Conservation (phyloP, 2,329 filamentous ascomycete species). For the Chaetomiaceae sp. region DNA sequence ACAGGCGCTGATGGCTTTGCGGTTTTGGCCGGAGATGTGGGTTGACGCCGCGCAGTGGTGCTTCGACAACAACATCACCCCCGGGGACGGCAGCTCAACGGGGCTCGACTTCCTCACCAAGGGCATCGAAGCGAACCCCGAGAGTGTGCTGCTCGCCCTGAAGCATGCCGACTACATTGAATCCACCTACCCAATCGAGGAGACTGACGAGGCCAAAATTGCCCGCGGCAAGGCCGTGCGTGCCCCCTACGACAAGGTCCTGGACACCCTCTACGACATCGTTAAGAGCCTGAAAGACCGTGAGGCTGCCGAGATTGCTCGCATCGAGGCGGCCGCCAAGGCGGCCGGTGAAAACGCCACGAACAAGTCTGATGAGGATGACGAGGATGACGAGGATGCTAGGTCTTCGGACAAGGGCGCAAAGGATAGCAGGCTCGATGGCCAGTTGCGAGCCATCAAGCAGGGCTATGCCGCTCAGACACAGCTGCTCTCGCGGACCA, state of each 20-base stretch:
- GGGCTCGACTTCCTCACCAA: conserved; percentile 76
- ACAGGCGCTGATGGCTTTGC: conserved; percentile 85
- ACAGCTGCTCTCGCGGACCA: conserved; percentile 72
- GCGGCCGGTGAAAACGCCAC: conserved; percentile 22
- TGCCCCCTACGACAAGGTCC: conserved; percentile 75
- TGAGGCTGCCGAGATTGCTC: conserved; percentile 54
- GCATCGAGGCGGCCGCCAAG: conserved; percentile 50
- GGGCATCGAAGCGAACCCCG: conserved; percentile 84
- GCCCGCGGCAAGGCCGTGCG: conserved; percentile 75
- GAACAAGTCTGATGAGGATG: conserved; percentile 30
- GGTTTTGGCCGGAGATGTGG: conserved; percentile 96
- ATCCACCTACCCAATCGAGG: conserved; percentile 68
- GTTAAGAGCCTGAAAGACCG: conserved; percentile 67
- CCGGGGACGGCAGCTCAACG: conserved; percentile 53
- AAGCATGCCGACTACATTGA: conserved; percentile 88
- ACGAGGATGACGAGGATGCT: conserved; percentile 50
- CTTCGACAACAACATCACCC: conserved; percentile 65
- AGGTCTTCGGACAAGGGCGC: conserved; percentile 38
- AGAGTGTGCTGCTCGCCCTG: conserved; percentile 85
- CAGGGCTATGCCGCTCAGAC: conserved; percentile 69
- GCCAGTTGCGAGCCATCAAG: conserved; percentile 57
- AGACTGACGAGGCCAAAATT: conserved; percentile 68
- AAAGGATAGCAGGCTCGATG: conserved; percentile 57
- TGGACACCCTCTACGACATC: conserved; percentile 84
- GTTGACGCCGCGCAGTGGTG: conserved; percentile 93